phyloP scores from a whole-genome alignment of 192 early-diverging fungal genomes.

The Podila minutissima region DNA sequence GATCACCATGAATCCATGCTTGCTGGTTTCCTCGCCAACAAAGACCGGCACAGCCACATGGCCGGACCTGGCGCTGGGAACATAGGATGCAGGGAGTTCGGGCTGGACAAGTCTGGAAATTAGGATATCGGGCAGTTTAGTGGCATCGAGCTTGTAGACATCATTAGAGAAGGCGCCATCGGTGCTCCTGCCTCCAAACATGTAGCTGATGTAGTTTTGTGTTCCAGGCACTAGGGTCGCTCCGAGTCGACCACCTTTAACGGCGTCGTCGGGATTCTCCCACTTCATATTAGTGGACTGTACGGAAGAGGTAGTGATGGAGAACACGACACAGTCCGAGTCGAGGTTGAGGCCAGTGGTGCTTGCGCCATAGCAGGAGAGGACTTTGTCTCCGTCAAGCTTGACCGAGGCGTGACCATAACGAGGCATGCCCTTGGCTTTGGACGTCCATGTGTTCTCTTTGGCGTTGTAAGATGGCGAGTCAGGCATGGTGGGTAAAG shows the following conservation, averaged over 20 bases:
- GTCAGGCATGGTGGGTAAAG: neutral
- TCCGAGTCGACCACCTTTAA: constrained; percentile 5
- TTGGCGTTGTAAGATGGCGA: constrained; percentile 17
- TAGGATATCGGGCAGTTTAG: constrained; percentile 3
- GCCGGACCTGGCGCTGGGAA: constrained; percentile 13
- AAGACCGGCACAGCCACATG: constrained; percentile 21
- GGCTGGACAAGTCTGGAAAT: constrained; percentile 15
- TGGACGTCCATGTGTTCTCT: constrained; percentile 9
- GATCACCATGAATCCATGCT: constrained; percentile 27
- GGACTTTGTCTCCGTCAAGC: constrained; percentile 8
- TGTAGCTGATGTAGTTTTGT: constrained; percentile 6
- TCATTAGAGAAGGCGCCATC: constrained; percentile 6
- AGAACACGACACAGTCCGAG: constrained; percentile 30
- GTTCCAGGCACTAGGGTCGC: constrained; percentile 5
- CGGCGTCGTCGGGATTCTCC: constrained; percentile 3
- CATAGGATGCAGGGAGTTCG: neutral
- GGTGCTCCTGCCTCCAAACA: constrained; percentile 34
- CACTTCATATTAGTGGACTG: constrained; percentile 1
- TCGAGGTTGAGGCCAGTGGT: neutral
- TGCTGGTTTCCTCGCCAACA: neutral
- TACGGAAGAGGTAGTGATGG: constrained; percentile 5
- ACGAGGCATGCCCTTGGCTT: constrained; percentile 3
- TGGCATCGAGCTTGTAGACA: constrained; percentile 22
- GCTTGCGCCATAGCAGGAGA: constrained; percentile 23
- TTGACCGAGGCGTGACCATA: constrained; percentile 30